phyloP scores from a whole-genome alignment of 306 rosid species.

The Gynostemma pentaphyllum region DNA sequence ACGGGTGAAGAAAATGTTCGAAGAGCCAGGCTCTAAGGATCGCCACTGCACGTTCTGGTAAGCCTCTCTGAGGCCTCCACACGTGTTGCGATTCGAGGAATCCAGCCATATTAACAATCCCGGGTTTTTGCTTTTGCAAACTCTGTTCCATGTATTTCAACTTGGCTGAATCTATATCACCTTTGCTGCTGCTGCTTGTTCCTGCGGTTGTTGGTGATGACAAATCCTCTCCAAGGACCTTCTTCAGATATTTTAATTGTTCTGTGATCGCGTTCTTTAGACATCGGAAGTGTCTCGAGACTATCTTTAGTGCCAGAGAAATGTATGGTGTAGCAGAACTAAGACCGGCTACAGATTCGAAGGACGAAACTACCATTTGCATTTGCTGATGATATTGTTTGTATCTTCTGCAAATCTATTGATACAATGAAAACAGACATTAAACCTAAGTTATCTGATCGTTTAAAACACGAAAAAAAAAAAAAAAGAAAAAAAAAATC shows the following conservation, averaged over 20 bases:
- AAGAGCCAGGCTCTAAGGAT: conserved; percentile 91
- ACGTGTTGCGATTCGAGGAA: conserved; percentile 47
- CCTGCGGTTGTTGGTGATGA: conserved; percentile 26
- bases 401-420: conserved; percentile 59
- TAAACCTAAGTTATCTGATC: background rate
- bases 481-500: too few relatives aligned
- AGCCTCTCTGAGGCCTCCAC: conserved; percentile 95
- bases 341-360: conserved; percentile 79
- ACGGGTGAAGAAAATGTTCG: conserved; percentile 99
- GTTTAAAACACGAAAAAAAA: background rate
- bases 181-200: conserved; percentile 20
- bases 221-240: conserved; percentile 45
- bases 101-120: conserved; percentile 21
- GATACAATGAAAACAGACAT: background rate
- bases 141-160: conserved; percentile 43
- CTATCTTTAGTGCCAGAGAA: conserved; percentile 49
- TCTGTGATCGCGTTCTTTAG: conserved; percentile 52
- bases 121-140: conserved; percentile 39
- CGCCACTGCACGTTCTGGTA: conserved; percentile 80
- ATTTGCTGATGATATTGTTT: conserved; percentile 88
- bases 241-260: conserved; percentile 37
- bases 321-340: conserved; percentile 70
- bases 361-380: conserved; percentile 87
- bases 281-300: conserved; percentile 49
- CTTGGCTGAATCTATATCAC: conserved; percentile 22